These are phyloP conservation scores for Euphorbia peplus DNA, from an alignment of 345 rosid genomes.

Conservation along the genomic window DNA sequence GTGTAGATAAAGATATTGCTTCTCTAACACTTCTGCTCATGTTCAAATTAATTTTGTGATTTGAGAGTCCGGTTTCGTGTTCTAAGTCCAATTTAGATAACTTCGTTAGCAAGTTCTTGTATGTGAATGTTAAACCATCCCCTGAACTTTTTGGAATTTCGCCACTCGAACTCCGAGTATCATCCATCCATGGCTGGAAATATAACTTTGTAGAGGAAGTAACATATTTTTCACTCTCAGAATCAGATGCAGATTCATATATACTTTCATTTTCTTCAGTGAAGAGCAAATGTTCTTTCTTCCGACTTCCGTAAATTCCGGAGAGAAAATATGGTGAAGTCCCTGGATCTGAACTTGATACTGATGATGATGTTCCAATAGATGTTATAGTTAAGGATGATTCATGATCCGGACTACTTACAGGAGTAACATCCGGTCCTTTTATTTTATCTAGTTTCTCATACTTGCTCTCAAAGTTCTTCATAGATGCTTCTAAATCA, in stretches of 20 bases:
- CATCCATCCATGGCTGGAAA: conserved; percentile 55
- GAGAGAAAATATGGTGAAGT: conserved; percentile 72
- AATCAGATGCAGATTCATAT: conserved; percentile 65
- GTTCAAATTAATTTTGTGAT: conserved; percentile 49
- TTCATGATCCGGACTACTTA: conserved; percentile 91
- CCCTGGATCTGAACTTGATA: conserved; percentile 84
- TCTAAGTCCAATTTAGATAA: conserved; percentile 47
- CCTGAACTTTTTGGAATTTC: conserved; percentile 10
- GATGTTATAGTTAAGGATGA: conserved; percentile 84
- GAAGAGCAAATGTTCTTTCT: conserved; percentile 56
- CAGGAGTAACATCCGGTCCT: conserved; percentile 65
- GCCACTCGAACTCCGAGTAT: conserved; percentile 38
- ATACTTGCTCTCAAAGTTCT: conserved; percentile 24
- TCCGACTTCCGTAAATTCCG: conserved; percentile 52
- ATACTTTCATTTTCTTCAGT: conserved; percentile 47
- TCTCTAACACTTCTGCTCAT: conserved; percentile 79
- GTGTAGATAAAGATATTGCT: conserved; percentile 74
- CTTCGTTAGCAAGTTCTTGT: conserved; percentile 40
- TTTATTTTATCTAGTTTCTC: conserved; percentile 28
- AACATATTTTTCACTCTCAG: conserved; percentile 52
- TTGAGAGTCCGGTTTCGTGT: conserved; percentile 32
- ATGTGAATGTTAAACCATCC: conserved; percentile 29
- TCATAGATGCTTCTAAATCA: conserved; percentile 44
- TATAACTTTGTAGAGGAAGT: conserved; percentile 11
- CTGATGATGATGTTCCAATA: conserved; percentile 87